Evolutionary conservation across 108 stramenopile species (phyloP).

Genomic region (Stephanodiscus triporus): DNA sequence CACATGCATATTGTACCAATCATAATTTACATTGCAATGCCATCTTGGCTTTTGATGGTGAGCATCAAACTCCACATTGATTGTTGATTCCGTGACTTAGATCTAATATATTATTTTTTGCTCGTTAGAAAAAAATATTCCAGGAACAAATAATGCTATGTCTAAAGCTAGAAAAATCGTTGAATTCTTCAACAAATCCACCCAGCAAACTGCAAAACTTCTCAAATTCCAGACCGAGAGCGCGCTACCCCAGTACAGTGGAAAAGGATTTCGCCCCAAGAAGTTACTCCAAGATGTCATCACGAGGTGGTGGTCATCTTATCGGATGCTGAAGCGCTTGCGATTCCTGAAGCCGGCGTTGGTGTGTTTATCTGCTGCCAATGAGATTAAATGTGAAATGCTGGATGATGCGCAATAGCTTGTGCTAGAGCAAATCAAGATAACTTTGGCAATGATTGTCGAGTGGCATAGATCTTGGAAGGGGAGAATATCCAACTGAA

Average conservation of each 20-base stretch:
- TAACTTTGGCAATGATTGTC: not conserved
- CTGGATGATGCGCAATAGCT: not conserved
- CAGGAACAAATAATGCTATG: not conserved
- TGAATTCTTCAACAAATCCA: not conserved
- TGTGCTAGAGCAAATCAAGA: not conserved
- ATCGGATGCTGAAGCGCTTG: conserved; percentile 2
- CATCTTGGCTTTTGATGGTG: not conserved
- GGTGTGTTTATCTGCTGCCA: not conserved
- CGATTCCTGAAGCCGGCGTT: not conserved
- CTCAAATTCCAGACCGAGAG: not conserved
- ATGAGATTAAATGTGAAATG: conserved; percentile 1
- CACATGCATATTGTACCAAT: no score
- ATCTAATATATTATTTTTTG: not conserved
- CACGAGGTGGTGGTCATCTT: no score
- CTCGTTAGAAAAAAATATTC: not conserved
- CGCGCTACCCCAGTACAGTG: not conserved
- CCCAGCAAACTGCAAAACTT: not conserved
- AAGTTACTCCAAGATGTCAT: no score
- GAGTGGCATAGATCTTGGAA: no score
- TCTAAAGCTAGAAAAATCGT: no score
- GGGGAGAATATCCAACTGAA: no score
- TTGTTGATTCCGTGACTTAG: not conserved
- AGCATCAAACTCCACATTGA: not conserved
- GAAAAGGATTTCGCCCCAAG: no score
- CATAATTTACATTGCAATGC: conserved; percentile 1